Percentiles rank a stretch among this genome's conserved stretches.
Conservation (phyloP, 108 stramenopile species). For the Cyclostephanos invisitatus region DNA sequence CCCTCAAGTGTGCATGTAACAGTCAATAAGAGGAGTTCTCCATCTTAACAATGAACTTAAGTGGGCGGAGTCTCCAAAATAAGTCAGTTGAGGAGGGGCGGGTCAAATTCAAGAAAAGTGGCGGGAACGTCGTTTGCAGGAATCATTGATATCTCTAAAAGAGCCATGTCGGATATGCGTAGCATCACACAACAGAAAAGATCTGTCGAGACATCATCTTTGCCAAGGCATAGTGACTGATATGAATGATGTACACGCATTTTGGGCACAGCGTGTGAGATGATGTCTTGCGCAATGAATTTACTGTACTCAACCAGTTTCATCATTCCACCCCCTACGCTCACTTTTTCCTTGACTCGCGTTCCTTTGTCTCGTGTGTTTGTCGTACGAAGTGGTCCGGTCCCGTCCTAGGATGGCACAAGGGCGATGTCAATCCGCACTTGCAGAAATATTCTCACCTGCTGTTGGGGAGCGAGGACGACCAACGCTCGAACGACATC, state of each 20-base stretch:
- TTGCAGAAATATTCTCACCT: slow-evolving; percentile 25
- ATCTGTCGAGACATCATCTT: slow-evolving; percentile 1
- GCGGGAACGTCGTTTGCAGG: too few species aligned
- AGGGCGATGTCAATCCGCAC: slow-evolving; percentile 34
- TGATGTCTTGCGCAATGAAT: background rate
- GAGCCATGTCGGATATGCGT: too few species aligned
- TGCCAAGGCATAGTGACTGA: background rate
- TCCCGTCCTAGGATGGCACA: slow-evolving; percentile 36
- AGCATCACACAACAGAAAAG: too few species aligned
- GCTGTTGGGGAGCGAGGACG: slow-evolving; percentile 9
- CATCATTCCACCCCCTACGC: too few species aligned
- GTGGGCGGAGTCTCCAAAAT: too few species aligned
- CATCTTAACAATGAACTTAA: too few species aligned
- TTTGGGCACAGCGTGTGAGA: slow-evolving; percentile 39
- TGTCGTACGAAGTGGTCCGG: slow-evolving; percentile 39
- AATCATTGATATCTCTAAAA: too few species aligned
- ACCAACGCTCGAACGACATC: background rate
- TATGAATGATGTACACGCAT: slow-evolving; percentile 27
- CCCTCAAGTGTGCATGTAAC: too few species aligned
- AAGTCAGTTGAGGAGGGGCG: too few species aligned
- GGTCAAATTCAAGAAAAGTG: too few species aligned
- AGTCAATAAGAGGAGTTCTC: too few species aligned
- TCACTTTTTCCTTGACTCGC: background rate
- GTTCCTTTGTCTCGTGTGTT: too few species aligned
- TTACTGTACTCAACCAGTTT: background rate